phyloP scores from a whole-genome alignment of 1,139 yeast species.

The Candida buenavistaensis region DNA sequence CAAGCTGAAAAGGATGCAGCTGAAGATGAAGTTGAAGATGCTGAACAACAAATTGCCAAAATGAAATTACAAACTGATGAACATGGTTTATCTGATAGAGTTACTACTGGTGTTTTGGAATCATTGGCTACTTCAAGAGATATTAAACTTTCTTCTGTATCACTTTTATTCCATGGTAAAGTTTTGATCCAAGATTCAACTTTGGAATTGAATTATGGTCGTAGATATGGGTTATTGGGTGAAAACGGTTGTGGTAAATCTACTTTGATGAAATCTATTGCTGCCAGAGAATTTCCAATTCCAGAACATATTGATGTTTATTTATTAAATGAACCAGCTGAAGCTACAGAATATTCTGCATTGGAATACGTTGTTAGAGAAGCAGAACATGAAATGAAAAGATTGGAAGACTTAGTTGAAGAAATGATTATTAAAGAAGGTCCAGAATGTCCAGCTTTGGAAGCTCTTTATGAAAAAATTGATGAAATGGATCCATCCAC shows the following conservation, averaged over 20 bases:
- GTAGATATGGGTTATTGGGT: constrained; percentile 95
- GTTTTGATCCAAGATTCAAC: constrained; percentile 90
- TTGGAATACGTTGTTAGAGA: constrained; percentile 95
- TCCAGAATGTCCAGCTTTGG: constrained; percentile 86
- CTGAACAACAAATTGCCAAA: constrained; percentile 77
- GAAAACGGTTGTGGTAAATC: constrained; percentile 99
- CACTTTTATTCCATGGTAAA: constrained; percentile 95
- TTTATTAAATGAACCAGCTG: constrained; percentile 96
- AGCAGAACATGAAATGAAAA: constrained; percentile 89
- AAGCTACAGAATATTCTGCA: constrained; percentile 87
- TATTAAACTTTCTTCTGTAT: constrained; percentile 84
- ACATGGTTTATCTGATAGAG: constrained; percentile 94
- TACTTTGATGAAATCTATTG: constrained; percentile 86
- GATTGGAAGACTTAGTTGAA: constrained; percentile 90
- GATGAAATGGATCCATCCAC: constrained; percentile 96
- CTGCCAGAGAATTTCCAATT: constrained; percentile 94
- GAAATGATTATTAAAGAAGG: constrained; percentile 87
- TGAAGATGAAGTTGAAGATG: constrained; percentile 59
- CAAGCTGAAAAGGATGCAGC: constrained; percentile 57
- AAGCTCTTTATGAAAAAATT: constrained; percentile 89
- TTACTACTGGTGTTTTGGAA: constrained; percentile 94
- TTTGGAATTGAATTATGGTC: constrained; percentile 92
- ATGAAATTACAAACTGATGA: constrained; percentile 91
- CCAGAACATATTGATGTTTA: constrained; percentile 92
- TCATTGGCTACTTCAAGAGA: constrained; percentile 91